Conservation (phyloP, 2,329 filamentous ascomycete genomes). For the Ilyonectria mors-panacis region DNA sequence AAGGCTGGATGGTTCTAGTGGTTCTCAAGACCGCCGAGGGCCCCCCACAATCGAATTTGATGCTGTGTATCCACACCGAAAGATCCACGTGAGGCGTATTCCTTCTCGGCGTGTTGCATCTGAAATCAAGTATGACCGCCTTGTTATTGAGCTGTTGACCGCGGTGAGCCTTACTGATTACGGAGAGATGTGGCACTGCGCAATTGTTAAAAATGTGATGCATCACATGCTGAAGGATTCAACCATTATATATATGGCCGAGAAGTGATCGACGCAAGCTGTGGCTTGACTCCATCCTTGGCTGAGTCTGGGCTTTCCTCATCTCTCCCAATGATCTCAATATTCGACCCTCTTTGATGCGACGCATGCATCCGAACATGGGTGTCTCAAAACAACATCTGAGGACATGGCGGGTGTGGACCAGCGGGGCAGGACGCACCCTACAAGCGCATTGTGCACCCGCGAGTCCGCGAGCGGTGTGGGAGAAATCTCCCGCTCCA, state of each 20-base stretch:
- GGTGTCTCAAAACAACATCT: not conserved
- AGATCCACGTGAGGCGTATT: not conserved
- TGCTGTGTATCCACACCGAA: not conserved
- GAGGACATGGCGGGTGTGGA: constrained; percentile 12
- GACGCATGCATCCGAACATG: constrained; percentile 15
- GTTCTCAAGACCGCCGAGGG: not conserved
- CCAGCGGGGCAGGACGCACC: not conserved
- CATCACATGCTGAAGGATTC: constrained; percentile 12
- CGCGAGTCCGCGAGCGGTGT: constrained; percentile 35
- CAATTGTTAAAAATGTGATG: not conserved
- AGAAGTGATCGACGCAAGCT: not conserved
- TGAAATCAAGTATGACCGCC: not conserved
- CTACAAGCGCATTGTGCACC: constrained; percentile 21
- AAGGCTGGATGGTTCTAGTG: not conserved
- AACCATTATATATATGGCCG: not conserved
- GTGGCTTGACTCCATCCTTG: not conserved
- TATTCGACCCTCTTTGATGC: not conserved
- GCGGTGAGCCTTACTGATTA: not conserved
- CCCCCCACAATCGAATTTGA: not conserved
- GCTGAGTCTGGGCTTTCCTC: not conserved
- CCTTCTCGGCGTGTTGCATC: not conserved
- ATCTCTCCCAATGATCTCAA: not conserved
- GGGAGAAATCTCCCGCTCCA: constrained; percentile 28
- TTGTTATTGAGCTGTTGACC: not conserved
- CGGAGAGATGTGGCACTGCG: not conserved